Conservation (phyloP, 2,329 filamentous ascomycete species). For the Drechslerella coelobrocha region DNA sequence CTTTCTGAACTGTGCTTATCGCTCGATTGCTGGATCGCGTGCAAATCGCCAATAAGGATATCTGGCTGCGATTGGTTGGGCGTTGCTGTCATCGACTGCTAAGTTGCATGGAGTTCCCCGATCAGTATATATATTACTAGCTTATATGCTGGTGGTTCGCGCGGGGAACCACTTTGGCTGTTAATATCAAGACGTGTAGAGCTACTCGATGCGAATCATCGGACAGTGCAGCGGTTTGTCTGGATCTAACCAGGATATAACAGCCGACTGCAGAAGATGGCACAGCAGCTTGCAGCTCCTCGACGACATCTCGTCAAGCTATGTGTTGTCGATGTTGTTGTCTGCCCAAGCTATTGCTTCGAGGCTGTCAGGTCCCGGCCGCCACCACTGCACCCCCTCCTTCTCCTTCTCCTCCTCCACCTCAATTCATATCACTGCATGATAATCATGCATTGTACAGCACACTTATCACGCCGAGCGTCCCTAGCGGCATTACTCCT, state of each 20-base stretch:
- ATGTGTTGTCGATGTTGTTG: slow-evolving; percentile 1
- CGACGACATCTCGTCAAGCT: neutral
- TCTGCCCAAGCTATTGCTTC: neutral
- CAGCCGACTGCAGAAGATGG: neutral
- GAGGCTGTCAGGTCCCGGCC: neutral
- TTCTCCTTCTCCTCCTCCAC: too few species aligned
- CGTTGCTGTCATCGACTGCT: too few species aligned
- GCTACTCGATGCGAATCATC: neutral
- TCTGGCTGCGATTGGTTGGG: too few species aligned
- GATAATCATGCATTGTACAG: neutral
- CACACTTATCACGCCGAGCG: neutral
- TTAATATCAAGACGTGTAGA: too few species aligned
- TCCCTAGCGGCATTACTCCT: neutral
- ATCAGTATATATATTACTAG: too few species aligned
- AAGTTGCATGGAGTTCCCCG: too few species aligned
- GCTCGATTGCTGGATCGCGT: too few species aligned
- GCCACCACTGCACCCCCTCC: too few species aligned
- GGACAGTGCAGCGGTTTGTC: neutral
- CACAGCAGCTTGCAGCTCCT: neutral
- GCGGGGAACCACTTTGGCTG: too few species aligned
- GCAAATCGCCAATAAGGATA: too few species aligned
- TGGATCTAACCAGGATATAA: neutral
- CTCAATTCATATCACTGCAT: neutral
- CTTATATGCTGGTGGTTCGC: too few species aligned
- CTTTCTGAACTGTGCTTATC: too few species aligned